Base-by-base conservation (phyloP, 2,329 filamentous ascomycete genomes). In the Penicillium sp. region DNA sequence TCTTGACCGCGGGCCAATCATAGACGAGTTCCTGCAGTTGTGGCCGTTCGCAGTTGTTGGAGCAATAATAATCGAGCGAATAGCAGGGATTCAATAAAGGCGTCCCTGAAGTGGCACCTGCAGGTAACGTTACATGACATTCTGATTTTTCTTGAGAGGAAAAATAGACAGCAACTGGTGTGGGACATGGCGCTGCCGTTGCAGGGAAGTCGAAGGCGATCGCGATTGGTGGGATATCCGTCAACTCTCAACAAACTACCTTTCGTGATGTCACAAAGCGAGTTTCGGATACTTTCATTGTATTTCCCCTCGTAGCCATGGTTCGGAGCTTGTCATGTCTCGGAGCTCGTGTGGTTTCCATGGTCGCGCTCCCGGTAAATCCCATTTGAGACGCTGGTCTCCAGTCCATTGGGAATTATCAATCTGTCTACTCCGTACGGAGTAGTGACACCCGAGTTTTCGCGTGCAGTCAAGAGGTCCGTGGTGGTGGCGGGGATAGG, bases 101-200 rank as follows among this genome's bases (percentile, higher is more conserved):
- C 12, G 22, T 13, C 38, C 22, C 31, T 45, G 36, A 41, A 37
- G 32, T 37, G 31, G 22, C 25, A 32, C 17, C 40, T 45, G 46
- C 39, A 45, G 39, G 47, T 47, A 39, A 48, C 41, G 48, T 50
- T 52, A 49, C 49, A 50, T 43, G 32, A 23, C 35, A 40, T 26
- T 4, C 7, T 14, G 3, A 3, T 6, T 16, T 14, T 13, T 6
- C 29, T 4, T 15, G 29, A 4, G 4, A 11, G 22, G 22, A 6
- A 1, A 23, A 23, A 23, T 23, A 11, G 22, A 23, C 22, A 11
- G 22, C 11, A 22, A 22, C 18, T 11, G 10, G 15, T 11, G 10
- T 17, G 18, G 33, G n/a, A 15, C 33, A 12, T 31, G 18, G 30
- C 26, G 28, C 30, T 35, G n/a, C 11, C 18, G 28, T 31, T 25